phyloP scores from a whole-genome alignment of 306 rosid species.

The Quercus dentata region DNA sequence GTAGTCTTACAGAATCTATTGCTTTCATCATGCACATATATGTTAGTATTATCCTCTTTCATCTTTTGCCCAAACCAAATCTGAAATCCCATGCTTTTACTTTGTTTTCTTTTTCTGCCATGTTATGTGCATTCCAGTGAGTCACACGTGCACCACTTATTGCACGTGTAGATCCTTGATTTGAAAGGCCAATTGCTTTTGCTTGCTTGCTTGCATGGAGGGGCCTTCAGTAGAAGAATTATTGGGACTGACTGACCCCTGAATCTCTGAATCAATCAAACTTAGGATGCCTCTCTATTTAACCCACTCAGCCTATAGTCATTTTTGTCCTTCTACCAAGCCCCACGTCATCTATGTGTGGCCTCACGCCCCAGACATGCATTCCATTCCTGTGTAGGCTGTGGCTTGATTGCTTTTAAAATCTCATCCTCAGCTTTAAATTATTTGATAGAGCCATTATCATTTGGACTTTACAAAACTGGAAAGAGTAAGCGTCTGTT shows the following conservation, averaged over 20 bases:
- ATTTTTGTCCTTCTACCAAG: neutral
- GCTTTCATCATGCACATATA: conserved; percentile 35
- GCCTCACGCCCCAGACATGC: neutral
- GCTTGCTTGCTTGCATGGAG: conserved; percentile 13
- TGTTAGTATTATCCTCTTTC: conserved; percentile 17
- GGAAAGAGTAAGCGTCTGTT: accelerated
- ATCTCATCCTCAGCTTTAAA: no score
- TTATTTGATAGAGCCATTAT: no score
- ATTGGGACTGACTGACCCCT: conserved; percentile 8
- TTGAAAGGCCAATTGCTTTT: conserved; percentile 10
- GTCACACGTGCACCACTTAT: conserved; percentile 45
- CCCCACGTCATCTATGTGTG: neutral
- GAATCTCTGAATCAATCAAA: neutral
- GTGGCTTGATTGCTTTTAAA: no score
- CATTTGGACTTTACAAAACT: no score
- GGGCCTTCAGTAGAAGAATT: conserved; percentile 45
- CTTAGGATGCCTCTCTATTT: conserved; percentile 23
- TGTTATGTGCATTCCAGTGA: conserved; percentile 11
- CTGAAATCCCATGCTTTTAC: neutral
- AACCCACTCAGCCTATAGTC: neutral
- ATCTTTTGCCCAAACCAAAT: conserved; percentile 20
- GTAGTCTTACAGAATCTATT: conserved; percentile 36
- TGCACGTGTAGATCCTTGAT: conserved; percentile 51
- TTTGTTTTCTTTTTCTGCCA: conserved; percentile 27
- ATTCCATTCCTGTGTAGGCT: neutral